Percentiles rank a stretch among this genome's conserved stretches.
These are phyloP conservation scores for Sugiyamaella sp. DNA, from an alignment of 1,139 yeast genomes.

Conservation along the genomic window DNA sequence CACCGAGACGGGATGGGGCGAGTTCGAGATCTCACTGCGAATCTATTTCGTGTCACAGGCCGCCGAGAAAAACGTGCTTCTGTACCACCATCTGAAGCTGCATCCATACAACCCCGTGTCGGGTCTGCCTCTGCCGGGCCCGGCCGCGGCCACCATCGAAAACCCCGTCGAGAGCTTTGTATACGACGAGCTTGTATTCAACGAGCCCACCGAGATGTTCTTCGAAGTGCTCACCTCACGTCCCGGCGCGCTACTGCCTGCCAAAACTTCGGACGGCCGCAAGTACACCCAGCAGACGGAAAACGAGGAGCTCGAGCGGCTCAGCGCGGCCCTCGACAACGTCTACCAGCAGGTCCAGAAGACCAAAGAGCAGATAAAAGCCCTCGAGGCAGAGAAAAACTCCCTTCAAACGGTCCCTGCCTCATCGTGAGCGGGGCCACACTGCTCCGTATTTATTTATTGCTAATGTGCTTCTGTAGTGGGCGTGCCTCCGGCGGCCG, in stretches of 20 bases:
- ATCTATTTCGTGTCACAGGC: conserved; percentile 84
- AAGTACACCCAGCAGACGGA: conserved; percentile 62
- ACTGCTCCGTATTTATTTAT: not conserved
- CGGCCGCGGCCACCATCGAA: conserved; percentile 19
- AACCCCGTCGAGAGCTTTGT: conserved; percentile 63
- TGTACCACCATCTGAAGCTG: conserved; percentile 85
- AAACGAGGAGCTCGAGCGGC: conserved; percentile 74
- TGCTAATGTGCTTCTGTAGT: not conserved
- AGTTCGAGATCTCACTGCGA: conserved; percentile 88
- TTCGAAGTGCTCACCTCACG: conserved; percentile 74
- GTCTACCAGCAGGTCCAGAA: conserved; percentile 49
- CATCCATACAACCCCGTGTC: conserved; percentile 73
- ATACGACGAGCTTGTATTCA: conserved; percentile 91
- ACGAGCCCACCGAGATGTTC: conserved; percentile 91
- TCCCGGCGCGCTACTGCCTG: conserved; percentile 77
- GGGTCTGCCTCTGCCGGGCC: conserved; percentile 21
- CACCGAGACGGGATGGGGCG: conserved; percentile 99
- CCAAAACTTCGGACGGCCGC: conserved; percentile 51
- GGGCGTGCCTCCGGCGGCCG: conserved; percentile 10
- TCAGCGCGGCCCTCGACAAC: conserved; percentile 65
- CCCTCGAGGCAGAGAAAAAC: conserved; percentile 39
- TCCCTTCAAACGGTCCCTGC: conserved; percentile 3
- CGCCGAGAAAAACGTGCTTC: conserved; percentile 81
- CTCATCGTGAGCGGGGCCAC: not conserved
- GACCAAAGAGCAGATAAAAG: conserved; percentile 38